Conservation (phyloP, 176 grass and related monocot species). For the Oryza coarctata region DNA sequence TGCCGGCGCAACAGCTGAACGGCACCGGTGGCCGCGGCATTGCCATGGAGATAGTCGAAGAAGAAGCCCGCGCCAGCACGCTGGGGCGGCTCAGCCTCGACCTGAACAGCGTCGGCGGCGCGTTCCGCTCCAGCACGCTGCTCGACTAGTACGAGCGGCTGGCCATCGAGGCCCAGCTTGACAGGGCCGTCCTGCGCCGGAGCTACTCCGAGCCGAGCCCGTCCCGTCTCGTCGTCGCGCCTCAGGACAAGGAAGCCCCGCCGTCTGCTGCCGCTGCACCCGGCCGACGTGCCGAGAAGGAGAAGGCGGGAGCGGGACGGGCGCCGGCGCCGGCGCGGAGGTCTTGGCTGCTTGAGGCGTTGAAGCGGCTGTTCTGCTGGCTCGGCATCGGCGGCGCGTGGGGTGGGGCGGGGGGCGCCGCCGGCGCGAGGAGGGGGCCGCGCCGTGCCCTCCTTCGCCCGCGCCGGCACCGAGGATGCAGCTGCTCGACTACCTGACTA, state of each 20-base stretch:
- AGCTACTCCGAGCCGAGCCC: slow-evolving; percentile 58
- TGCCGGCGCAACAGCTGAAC: not conserved
- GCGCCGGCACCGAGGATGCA: not conserved
- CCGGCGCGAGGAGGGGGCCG: not conserved
- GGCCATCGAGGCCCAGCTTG: slow-evolving; percentile 51
- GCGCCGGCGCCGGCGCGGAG: not conserved
- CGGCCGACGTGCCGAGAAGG: not conserved
- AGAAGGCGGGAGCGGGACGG: not conserved
- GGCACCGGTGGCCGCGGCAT: not conserved
- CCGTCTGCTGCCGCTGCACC: not conserved
- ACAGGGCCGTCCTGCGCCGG: slow-evolving; percentile 44
- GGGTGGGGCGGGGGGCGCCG: not conserved
- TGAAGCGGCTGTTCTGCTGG: slow-evolving; percentile 18
- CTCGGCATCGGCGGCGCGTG: slow-evolving; percentile 4
- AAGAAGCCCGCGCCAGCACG: not conserved
- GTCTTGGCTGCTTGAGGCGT: slow-evolving; percentile 10
- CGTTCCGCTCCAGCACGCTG: slow-evolving; percentile 20
- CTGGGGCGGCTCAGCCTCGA: slow-evolving; percentile 32
- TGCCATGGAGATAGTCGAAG: not conserved
- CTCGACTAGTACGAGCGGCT: slow-evolving; percentile 58
- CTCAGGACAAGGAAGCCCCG: not conserved
- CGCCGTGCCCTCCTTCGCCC: not conserved
- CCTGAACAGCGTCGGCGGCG: slow-evolving; percentile 13
- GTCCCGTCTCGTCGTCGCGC: not conserved
- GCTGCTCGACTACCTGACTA: slow-evolving; percentile 14